A percentile compares a stretch with the other conserved stretches of the same genome.
These are phyloP conservation scores for Thinopyrum elongatum DNA, from an alignment of 176 grass and related monocot genomes.

Conservation along the genomic window DNA sequence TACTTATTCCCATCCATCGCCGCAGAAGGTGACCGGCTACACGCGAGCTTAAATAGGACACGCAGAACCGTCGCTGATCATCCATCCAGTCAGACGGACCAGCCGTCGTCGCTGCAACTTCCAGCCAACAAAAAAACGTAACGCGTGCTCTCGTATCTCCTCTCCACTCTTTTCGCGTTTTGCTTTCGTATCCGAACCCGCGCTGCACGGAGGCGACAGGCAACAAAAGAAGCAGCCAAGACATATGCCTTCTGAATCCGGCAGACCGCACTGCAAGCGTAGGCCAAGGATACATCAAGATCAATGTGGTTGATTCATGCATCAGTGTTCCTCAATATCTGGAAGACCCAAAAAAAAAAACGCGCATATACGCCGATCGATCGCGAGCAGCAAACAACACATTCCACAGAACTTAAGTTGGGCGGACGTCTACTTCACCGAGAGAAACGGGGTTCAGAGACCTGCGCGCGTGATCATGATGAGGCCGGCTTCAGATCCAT, in stretches of 20 bases:
- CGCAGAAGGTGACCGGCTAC: no score
- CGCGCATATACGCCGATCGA: neutral
- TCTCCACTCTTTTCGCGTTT: neutral
- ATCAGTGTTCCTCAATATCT: neutral
- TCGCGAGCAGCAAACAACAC: neutral
- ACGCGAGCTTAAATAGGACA: no score
- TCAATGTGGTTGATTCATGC: neutral
- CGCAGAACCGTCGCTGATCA: no score
- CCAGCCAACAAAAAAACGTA: neutral
- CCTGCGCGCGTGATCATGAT: no score
- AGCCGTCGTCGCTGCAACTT: neutral
- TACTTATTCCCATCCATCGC: no score
- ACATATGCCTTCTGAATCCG: no score
- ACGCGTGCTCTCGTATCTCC: neutral
- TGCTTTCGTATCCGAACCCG: neutral
- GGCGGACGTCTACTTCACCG: no score
- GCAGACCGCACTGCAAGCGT: no score
- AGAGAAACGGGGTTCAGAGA: no score
- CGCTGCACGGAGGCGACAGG: neutral
- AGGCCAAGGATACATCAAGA: no score
- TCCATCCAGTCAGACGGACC: no score
- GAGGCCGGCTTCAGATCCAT: conserved; percentile 86
- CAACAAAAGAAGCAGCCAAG: neutral
- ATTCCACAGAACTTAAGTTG: neutral
- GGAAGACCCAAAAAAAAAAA: neutral